A percentile compares a stretch with the other conserved stretches of the same genome.
phyloP scores from a whole-genome alignment of 371 early-diverging fungal genomes.

The Saksenaea vasiformis region DNA sequence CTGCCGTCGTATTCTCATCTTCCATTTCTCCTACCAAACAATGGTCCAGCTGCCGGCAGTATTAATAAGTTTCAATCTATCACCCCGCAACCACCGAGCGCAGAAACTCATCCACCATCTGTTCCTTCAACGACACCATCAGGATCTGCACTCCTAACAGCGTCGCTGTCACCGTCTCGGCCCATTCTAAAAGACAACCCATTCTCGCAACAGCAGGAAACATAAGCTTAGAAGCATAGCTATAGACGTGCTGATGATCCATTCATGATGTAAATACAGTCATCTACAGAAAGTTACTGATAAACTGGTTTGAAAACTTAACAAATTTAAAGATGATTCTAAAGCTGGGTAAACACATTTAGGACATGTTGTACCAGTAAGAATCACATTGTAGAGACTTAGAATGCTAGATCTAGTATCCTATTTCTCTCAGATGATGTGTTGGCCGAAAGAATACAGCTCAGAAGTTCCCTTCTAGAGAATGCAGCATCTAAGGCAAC shows the following conservation, averaged over 20 bases:
- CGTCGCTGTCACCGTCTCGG: neutral
- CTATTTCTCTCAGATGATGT: no score
- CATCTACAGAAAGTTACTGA: neutral
- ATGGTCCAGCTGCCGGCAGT: neutral
- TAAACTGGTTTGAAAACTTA: neutral
- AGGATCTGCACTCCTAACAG: neutral
- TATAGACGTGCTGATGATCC: neutral
- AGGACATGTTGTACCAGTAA: no score
- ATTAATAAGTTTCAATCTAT: neutral
- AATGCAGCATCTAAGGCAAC: no score
- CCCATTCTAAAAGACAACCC: neutral
- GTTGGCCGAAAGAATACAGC: no score
- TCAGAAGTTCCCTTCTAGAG: no score
- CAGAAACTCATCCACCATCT: neutral
- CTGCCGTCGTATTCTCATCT: neutral
- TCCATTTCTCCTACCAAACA: neutral
- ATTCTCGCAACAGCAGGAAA: neutral
- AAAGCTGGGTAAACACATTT: no score
- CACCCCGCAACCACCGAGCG: neutral
- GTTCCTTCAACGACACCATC: neutral
- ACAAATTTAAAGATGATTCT: no score
- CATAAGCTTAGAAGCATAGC: neutral
- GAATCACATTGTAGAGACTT: no score
- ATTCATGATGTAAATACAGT: slow-evolving; percentile 2
- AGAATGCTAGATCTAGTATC: no score